These are phyloP conservation scores for Biancaea sappan DNA, from an alignment of 306 rosid genomes.

Conservation along the genomic window DNA sequence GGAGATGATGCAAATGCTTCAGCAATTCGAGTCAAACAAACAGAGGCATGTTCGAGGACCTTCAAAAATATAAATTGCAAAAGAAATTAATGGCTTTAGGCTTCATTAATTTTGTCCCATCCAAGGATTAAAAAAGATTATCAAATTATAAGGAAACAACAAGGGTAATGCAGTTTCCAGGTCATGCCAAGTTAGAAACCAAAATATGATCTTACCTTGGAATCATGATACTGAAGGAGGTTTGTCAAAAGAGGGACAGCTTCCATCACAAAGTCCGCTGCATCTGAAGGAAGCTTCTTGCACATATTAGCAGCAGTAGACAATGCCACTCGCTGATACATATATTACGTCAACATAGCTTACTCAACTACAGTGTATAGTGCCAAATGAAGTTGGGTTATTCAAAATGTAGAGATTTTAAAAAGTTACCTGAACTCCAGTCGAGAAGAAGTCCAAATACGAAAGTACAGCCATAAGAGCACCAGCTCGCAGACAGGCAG, in stretches of 20 bases:
- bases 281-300: slow-evolving; percentile 99
- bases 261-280: slow-evolving; percentile 99
- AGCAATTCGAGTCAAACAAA: slow-evolving; percentile 98
- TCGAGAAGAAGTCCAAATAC: slow-evolving; percentile 90
- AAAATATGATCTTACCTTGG: slow-evolving; percentile 62
- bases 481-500: slow-evolving; percentile 98
- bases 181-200: no score
- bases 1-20: slow-evolving; percentile 95
- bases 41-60: slow-evolving; percentile 99
- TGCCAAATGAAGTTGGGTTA: background rate
- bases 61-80: slow-evolving; percentile 31
- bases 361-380: background rate
- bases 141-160: background rate
- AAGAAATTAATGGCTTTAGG: background rate
- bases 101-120: background rate
- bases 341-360: slow-evolving; percentile 18
- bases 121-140: background rate
- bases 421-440: slow-evolving; percentile 88
- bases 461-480: slow-evolving; percentile 99
- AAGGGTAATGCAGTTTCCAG: background rate
- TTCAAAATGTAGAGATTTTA: no score
- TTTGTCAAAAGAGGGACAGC: slow-evolving; percentile 95
- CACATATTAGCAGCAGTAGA: slow-evolving; percentile 99
- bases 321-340: slow-evolving; percentile 86
- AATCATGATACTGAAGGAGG: slow-evolving; percentile 96